phyloP scores from a whole-genome alignment of 495 filamentous ascomycete genomes.

The Echria macrotheca region DNA sequence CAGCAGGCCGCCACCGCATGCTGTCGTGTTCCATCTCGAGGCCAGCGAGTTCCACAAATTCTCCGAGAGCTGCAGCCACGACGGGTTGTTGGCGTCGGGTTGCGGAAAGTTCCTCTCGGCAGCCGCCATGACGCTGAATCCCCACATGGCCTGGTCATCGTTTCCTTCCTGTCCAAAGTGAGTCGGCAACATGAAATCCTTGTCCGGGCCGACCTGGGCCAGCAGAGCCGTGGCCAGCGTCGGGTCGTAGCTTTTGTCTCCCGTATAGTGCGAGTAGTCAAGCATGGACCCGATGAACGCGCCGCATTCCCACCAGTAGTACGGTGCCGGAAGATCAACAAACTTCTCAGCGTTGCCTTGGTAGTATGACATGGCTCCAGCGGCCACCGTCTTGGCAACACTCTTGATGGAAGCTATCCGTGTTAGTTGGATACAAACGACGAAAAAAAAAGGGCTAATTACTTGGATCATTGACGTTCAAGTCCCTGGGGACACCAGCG shows the following conservation, averaged over 20 bases:
- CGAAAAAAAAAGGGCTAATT: conserved; percentile 9
- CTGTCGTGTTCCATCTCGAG: conserved; percentile 61
- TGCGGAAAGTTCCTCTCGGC: conserved; percentile 70
- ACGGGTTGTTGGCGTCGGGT: conserved; percentile 45
- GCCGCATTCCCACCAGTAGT: conserved; percentile 81
- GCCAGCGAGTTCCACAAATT: conserved; percentile 44
- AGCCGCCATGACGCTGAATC: conserved; percentile 64
- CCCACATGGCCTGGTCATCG: conserved; percentile 82
- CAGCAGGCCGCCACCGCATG: conserved; percentile 64
- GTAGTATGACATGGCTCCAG: conserved; percentile 57
- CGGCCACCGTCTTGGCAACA: conserved; percentile 45
- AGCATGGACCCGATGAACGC: conserved; percentile 68
- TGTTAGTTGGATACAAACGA: conserved; percentile 12
- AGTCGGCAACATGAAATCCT: conserved; percentile 51
- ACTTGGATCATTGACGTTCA: conserved; percentile 41
- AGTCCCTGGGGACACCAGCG: conserved; percentile 32
- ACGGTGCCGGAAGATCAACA: conserved; percentile 61
- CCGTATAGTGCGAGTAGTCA: conserved; percentile 81
- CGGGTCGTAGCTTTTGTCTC: conserved; percentile 67
- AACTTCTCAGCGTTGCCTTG: conserved; percentile 56
- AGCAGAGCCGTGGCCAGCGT: conserved; percentile 61
- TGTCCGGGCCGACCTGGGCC: conserved; percentile 54
- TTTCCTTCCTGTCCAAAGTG: conserved; percentile 52
- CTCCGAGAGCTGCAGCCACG: conserved; percentile 55
- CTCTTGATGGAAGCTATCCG: conserved; percentile 43